Base-by-base conservation (phyloP, 1,139 yeast genomes). In the Debaryomyces sp. region DNA sequence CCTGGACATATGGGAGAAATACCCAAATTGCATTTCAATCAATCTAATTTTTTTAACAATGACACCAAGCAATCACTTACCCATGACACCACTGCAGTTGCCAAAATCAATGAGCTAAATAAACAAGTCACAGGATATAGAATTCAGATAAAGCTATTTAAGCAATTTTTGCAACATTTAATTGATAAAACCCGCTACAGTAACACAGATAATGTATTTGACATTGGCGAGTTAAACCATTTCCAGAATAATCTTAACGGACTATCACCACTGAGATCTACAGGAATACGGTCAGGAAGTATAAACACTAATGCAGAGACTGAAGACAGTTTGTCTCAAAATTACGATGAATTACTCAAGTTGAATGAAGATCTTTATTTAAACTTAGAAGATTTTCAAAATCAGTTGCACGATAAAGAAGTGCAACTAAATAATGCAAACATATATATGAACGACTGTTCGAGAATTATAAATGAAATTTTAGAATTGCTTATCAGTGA, bases 91-190 rank as follows among this genome's bases (percentile, higher is more conserved):
- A 44, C 52, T 4, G 50, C 58, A 15, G 43, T 47, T 4, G 47
- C 57, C 12, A 63, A 64, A 46, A 60, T 69, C 3, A 71, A 69
- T 37, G 72, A 71, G 3, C 59, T 74, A 17, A 71, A 68, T 44
- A 72, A 71, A 47, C 73, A 75, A 52, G 62, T 77, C 36, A 68
- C 77, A 0, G 70, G 76, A 17, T 76, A 74, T 55, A 67, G 71
- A 45, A 72, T 77, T 27, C 80, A 77, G 54, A 67, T 77, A 34
- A 66, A 70, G 54, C 64, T 76, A 46, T 70, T 75, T 63, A 71
- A 70, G 53, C 73, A 71, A 48, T 75, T 75, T 46, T 56, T 77
- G 3, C 79, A 72, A 46, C 66, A 65, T 43, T 52, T 73, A 45
- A 71, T 64, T 26, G 80, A 59, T 54, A 68, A 54, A 54, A 62